Percentiles rank a stretch among this genome's conserved stretches.
These are phyloP conservation scores for Physcia stellaris DNA, from an alignment of 495 filamentous ascomycete genomes.

Conservation along the genomic window DNA sequence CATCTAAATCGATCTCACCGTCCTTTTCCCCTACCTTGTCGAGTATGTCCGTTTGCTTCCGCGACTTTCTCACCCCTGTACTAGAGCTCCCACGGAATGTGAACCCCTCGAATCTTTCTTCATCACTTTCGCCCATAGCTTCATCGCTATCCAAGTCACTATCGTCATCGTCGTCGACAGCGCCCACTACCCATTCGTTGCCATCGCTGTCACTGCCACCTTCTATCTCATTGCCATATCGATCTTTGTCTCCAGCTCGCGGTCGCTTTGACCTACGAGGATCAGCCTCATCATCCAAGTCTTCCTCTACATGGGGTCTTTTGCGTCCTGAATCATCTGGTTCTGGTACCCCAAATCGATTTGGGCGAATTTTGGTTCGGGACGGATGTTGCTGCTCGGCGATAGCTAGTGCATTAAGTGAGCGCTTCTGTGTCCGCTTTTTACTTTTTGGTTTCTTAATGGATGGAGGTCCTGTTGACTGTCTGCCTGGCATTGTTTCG, in stretches of 20 bases:
- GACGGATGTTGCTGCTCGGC: slow-evolving; percentile 49
- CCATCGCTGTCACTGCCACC: slow-evolving; percentile 74
- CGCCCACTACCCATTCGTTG: slow-evolving; percentile 72
- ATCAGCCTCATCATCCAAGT: slow-evolving; percentile 36
- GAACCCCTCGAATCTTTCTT: slow-evolving; percentile 67
- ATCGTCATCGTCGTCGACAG: slow-evolving; percentile 62
- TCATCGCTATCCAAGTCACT: slow-evolving; percentile 85
- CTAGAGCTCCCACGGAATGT: slow-evolving; percentile 54
- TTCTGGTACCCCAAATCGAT: slow-evolving; percentile 45
- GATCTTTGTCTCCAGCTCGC: slow-evolving; percentile 19
- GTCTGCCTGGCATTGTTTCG: slow-evolving; percentile 55
- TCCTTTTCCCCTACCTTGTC: slow-evolving; percentile 17
- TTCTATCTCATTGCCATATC: slow-evolving; percentile 20
- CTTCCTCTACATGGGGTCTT: slow-evolving; percentile 26
- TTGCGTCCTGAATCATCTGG: slow-evolving; percentile 31
- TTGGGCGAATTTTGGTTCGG: slow-evolving; percentile 34
- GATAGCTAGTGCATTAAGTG: slow-evolving; percentile 73
- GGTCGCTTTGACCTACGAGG: slow-evolving; percentile 29
- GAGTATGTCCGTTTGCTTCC: slow-evolving; percentile 17
- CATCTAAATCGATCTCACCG: slow-evolving; percentile 36
- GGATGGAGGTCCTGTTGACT: slow-evolving; percentile 40
- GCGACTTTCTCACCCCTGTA: slow-evolving; percentile 23
- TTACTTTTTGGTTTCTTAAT: slow-evolving; percentile 25
- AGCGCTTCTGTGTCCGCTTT: slow-evolving; percentile 41
- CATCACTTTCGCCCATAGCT: slow-evolving; percentile 79